Evolutionary conservation across 768 basidiomycete species (phyloP), one percentile per base, ranked within the genome.

Genomic region (Sarcodon aspratus): DNA sequence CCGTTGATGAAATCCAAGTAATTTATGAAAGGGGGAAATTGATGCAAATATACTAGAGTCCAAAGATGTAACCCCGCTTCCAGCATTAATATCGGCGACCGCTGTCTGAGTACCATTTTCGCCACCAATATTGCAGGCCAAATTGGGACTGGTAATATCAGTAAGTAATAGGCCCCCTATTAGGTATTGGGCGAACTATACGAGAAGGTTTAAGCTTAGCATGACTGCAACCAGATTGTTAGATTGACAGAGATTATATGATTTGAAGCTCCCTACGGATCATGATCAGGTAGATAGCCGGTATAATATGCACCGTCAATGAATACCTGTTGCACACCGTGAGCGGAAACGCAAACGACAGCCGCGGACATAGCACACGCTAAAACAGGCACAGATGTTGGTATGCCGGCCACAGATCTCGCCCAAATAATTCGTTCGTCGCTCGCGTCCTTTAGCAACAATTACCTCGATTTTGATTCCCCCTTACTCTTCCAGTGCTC

Each of bases 121-220:
- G 34, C 73, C 73, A 46, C 65, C 66, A 44, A 63, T 62, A 52
- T 70, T 66, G 59, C 74, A 75, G 31, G 72, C 64, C 40, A 74
- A 59, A 53, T 73, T 66, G 46, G 66, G 48, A 54, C 66, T 65
- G 13, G 56, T 59, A 32, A 55, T 50, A 47, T 61, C 58, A n/a
- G 52, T 32, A n/a, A n/a, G 51, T 13, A 61, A 52, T 52, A 21
- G 62, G 61, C 31, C 61, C 62, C 46, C 61, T 61, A 52, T 54
- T 54, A n/a, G 61, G 61, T 17, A 63, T 54, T 49, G 58, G 54
- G 48, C 62, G 59, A 36, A 59, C 55, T n/a, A 63, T 56, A n/a
- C 59, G 53, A 9, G 38, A 36, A 11, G 61, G 61, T 27, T 27
- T 27, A 27, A 5, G 21, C 21, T 27, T 27, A 5, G 21, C 21